Evolutionary conservation across 2,329 filamentous ascomycete species (phyloP).

Genomic region (Eurotiales sp.): DNA sequence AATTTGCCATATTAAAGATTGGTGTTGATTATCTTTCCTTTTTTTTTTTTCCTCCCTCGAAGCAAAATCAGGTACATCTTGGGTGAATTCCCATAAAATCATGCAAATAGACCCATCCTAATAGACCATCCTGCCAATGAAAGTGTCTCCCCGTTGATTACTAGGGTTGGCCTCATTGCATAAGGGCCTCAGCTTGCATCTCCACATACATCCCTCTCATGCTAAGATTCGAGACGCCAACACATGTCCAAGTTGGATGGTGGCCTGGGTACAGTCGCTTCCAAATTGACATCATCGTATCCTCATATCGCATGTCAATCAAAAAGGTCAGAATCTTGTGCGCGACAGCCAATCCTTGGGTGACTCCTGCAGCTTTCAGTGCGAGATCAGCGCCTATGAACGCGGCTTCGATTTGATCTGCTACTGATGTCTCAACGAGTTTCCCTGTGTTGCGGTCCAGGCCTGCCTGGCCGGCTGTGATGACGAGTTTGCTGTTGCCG

Average conservation of each 20-base stretch:
- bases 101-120: background rate
- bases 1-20: no score
- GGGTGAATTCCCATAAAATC: background rate
- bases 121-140: background rate
- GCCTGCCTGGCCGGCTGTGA: background rate
- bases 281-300: background rate
- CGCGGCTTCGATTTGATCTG: background rate
- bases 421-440: background rate
- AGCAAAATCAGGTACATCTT: background rate
- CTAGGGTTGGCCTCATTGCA: background rate
- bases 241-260: background rate
- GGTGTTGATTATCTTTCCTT: no score
- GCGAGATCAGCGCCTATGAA: background rate
- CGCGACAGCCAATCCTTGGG: background rate
- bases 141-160: background rate
- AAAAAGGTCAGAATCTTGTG: background rate
- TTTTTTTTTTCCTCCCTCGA: no score
- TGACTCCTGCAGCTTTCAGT: background rate
- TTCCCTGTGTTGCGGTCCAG: background rate
- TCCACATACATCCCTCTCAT: background rate
- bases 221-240: background rate
- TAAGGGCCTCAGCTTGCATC: background rate
- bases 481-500: background rate
- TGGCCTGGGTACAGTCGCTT: background rate
- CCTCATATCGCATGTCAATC: background rate